Evolutionary conservation across 78 protist species (phyloP), one percentile per base, ranked within the genome.

Genomic region (Isochrysis galbana): DNA sequence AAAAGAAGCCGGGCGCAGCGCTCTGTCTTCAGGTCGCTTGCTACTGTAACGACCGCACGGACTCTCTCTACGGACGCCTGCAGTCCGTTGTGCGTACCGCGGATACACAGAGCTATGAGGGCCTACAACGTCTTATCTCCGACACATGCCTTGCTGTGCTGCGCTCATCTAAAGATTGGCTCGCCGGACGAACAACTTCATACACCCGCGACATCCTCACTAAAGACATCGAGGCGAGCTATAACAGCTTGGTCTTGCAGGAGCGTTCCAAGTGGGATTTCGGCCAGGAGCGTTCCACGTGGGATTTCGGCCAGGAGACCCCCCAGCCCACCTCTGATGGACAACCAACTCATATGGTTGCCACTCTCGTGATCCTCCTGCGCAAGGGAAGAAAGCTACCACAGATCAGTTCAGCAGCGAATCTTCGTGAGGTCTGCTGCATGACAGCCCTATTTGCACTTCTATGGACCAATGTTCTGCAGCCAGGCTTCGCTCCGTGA

Each of bases 121-220:
- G 88, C 42, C 88, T 80, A 34, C 88, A 80, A 54, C 55, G 0
- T 34, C 88, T 80, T 10, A 36, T 41, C 25, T 80, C 88, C 25
- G 88, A 80, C 88, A 44, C 88, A 54, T 80, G 88, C 88, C 88
- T 80, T 38, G 88, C 88, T 10, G 25, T 80, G 55, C 88, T 80
- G 26, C 88, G 88, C 48, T 39, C 55, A 23, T 80, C 88, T 3
- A 44, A 42, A 14, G 88, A 80, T 4, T 80, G 88, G 88, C 48
- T 80, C 88, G 51, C 88, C 17, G 88, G 44, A 1, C 88, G 88
- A 34, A 44, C 88, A 21, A 38, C 0, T 10, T 1, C 38, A 11
- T 7, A 25, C 17, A 41, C 38, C 25, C 41, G 38, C 23, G 47
- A 39, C 14, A 0, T 80, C 23, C 23, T 42, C 88, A 26, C 7